Evolutionary conservation across 208 protist genomes (phyloP).

Genomic region (Angomonas deanei): DNA sequence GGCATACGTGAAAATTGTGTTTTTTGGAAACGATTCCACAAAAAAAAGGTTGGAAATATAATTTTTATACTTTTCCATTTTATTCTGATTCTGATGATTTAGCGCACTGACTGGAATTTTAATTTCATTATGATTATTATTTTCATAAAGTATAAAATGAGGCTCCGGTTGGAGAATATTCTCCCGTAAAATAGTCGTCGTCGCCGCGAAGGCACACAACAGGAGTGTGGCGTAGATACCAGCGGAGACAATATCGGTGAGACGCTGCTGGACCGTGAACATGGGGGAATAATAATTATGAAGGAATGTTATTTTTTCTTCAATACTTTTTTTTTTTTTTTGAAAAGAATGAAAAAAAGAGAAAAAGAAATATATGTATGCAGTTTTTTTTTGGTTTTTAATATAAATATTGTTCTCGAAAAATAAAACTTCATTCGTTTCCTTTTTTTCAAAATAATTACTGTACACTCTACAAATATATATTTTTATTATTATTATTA

Average conservation of each 20-base stretch:
- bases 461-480: not conserved
- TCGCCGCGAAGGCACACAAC: constrained; percentile 24
- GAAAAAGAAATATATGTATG: not conserved
- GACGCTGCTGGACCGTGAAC: constrained; percentile 41
- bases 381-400: not conserved
- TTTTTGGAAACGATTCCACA: too few relatives aligned
- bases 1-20: too few relatives aligned
- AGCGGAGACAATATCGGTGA: constrained; percentile 28
- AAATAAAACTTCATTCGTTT: not conserved
- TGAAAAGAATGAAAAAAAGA: constrained; percentile 11
- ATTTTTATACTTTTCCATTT: too few relatives aligned
- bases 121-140: not conserved
- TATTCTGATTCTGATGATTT: not conserved
- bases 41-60: too few relatives aligned
- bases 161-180: constrained; percentile 14
- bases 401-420: too few relatives aligned
- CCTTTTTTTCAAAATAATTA: not conserved
- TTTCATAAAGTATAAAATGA: constrained; percentile 4
- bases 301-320: not conserved
- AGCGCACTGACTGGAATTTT: too few relatives aligned
- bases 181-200: constrained; percentile 28
- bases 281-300: too few relatives aligned
- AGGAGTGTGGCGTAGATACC: constrained; percentile 23
- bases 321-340: not conserved
- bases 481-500: constrained; percentile 3